A percentile compares a stretch with the other conserved stretches of the same genome.
These are phyloP conservation scores for Suhomyces panamericanus DNA, from an alignment of 1,139 yeast genomes.

Conservation along the genomic window DNA sequence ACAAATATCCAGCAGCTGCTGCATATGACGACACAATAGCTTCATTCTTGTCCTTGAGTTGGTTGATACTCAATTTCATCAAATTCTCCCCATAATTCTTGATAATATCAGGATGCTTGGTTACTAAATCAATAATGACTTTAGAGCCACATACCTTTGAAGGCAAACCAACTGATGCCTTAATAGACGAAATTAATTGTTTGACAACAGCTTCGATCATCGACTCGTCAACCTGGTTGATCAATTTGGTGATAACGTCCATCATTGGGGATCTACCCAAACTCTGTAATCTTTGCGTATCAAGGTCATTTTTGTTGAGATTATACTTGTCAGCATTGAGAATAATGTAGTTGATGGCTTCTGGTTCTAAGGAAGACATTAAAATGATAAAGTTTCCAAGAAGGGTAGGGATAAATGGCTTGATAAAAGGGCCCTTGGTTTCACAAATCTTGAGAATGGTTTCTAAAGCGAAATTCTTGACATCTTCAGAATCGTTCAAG, in stretches of 20 bases:
- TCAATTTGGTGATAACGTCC: conserved; percentile 77
- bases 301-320: conserved; percentile 67
- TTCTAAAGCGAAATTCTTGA: conserved; percentile 70
- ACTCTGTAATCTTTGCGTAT: conserved; percentile 71
- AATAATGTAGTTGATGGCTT: conserved; percentile 79
- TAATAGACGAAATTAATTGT: conserved; percentile 50
- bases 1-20: conserved; percentile 74
- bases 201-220: conserved; percentile 55
- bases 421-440: conserved; percentile 58
- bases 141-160: conserved; percentile 88
- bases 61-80: conserved; percentile 56
- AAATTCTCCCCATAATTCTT: conserved; percentile 65
- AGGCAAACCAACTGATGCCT: conserved; percentile 81
- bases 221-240: conserved; percentile 56
- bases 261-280: conserved; percentile 84
- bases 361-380: conserved; percentile 91
- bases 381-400: conserved; percentile 67
- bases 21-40: conserved; percentile 79
- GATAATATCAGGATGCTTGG: conserved; percentile 54
- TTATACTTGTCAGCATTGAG: conserved; percentile 89
- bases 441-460: conserved; percentile 71
- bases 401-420: conserved; percentile 67
- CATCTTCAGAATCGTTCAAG: conserved; percentile 84
- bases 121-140: conserved; percentile 64
- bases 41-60: conserved; percentile 68